A percentile compares a stretch with the other conserved stretches of the same genome.
These are phyloP conservation scores for Ganoderma resinaceum DNA, from an alignment of 1,284 basidiomycete genomes.

Conservation along the genomic window DNA sequence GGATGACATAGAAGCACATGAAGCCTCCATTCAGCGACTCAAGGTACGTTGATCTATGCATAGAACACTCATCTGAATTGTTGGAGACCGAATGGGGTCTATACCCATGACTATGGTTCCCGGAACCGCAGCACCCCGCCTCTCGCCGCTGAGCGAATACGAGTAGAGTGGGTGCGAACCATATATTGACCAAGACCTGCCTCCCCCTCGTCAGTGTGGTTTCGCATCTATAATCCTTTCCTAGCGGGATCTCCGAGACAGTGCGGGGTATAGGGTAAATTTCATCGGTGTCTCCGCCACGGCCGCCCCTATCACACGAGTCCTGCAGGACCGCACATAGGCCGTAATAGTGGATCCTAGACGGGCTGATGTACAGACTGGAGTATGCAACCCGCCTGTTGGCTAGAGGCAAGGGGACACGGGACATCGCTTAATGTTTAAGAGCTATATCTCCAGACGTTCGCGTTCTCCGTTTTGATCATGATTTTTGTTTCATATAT, in stretches of 20 bases:
- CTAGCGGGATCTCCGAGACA: no score
- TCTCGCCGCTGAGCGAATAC: neutral
- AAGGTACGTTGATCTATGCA: conserved; percentile 61
- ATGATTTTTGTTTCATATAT: neutral
- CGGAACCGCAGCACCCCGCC: neutral
- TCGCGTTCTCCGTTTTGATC: neutral
- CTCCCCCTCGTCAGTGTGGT: neutral
- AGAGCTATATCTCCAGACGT: neutral
- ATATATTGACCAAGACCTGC: no score
- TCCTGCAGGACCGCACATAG: neutral
- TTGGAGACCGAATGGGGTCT: neutral
- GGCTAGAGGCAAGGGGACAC: neutral
- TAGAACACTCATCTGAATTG: neutral
- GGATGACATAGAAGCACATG: conserved; percentile 95
- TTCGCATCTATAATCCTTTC: neutral
- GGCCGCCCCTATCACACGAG: neutral
- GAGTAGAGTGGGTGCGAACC: no score
- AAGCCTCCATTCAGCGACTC: conserved; percentile 88
- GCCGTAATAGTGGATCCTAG: neutral
- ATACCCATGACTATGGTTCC: neutral
- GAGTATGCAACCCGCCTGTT: neutral
- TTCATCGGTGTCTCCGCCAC: neutral
- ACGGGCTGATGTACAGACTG: neutral
- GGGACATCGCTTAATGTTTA: neutral
- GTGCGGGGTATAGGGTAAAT: neutral